These are phyloP conservation scores for Leptoxyphium fumago DNA, from an alignment of 2,329 filamentous ascomycete species.

Conservation along the genomic window DNA sequence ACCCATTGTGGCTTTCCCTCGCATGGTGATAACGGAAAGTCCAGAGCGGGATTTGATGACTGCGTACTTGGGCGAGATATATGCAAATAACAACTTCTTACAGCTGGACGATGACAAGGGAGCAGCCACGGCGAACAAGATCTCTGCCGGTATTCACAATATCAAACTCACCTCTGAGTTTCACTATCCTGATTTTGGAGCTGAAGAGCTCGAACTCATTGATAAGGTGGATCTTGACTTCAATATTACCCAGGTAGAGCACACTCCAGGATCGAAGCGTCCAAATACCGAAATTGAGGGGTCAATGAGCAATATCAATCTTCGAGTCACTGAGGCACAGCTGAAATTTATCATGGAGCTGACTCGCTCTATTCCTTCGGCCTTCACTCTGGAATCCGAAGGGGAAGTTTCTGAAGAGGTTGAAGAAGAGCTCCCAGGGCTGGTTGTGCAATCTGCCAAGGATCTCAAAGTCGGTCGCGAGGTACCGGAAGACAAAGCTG, in stretches of 20 bases:
- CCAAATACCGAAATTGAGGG: conserved; percentile 88
- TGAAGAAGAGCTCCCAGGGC: conserved; percentile 53
- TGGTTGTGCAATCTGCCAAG: conserved; percentile 36
- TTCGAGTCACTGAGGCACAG: conserved; percentile 80
- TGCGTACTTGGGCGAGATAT: conserved; percentile 92
- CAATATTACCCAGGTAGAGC: conserved; percentile 81
- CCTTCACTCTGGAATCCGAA: conserved; percentile 62
- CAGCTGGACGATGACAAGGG: conserved; percentile 64
- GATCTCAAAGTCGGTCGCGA: conserved; percentile 22
- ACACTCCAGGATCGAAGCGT: conserved; percentile 58
- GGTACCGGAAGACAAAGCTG: conserved; percentile 28
- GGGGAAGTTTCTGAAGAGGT: conserved; percentile 56
- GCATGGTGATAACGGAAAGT: conserved; percentile 54
- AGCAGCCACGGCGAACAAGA: conserved; percentile 68
- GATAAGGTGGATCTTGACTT: conserved; percentile 93
- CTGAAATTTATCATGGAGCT: conserved; percentile 80
- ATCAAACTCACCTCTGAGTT: conserved; percentile 82
- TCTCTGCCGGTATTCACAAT: conserved; percentile 82
- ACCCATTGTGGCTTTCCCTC: conserved; percentile 88
- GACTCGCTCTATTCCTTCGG: conserved; percentile 71
- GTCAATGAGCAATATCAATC: conserved; percentile 82
- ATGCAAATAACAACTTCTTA: conserved; percentile 84
- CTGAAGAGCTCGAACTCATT: conserved; percentile 88
- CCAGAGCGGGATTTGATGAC: conserved; percentile 70
- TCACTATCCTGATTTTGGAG: conserved; percentile 55